Base-by-base conservation (phyloP, 1,139 yeast species). In the Taphrina populina region DNA sequence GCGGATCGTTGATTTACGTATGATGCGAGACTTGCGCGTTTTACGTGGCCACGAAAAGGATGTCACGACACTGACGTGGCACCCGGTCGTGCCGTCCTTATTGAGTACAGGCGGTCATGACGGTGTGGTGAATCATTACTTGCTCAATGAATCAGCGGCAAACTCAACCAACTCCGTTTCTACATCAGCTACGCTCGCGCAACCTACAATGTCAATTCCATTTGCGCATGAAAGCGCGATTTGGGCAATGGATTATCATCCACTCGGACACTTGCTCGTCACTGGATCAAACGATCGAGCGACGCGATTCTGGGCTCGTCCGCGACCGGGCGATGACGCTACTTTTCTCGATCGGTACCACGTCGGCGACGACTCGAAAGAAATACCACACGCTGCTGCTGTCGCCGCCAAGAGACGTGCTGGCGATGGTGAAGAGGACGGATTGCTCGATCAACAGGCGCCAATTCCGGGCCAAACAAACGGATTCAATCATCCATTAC, bases 231-330 rank as follows among this genome's bases (percentile, higher is more conserved):
- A 90, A 66, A 85, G 86, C 71, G 94, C 96, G 2, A 82, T 92
- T 52, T 88, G 92, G 71, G 81, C 95, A 1, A 70, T 92, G 60
- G 94, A 90, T 63, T 92, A 88, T 66, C 96, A 90, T 70, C 97
- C 97, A 2, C 74, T 87, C 65, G 98, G 98, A 1, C 97, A 92
- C 70, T 74, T 90, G 56, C 74, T 92, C 45, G 84, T 95, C 59
- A 82, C 96, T 13, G 97, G 96, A 0, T 92, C 96, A 24, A 88
- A 94, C 59, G 98, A 92, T 70, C 80, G 94, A 66, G 82, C 94
- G 10, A 88, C 95, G n/a, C 73, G 96, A 60, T 87, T 92, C 71
- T 92, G 98, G 98, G 82, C 92, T 32, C 76, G 98, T 54, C 85
- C 95, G 1, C 76, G 95, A 66, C 97, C 96, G 1, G 84, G 84